Base-by-base conservation (phyloP, 2,329 filamentous ascomycete genomes). In the Calonectria honghensis region DNA sequence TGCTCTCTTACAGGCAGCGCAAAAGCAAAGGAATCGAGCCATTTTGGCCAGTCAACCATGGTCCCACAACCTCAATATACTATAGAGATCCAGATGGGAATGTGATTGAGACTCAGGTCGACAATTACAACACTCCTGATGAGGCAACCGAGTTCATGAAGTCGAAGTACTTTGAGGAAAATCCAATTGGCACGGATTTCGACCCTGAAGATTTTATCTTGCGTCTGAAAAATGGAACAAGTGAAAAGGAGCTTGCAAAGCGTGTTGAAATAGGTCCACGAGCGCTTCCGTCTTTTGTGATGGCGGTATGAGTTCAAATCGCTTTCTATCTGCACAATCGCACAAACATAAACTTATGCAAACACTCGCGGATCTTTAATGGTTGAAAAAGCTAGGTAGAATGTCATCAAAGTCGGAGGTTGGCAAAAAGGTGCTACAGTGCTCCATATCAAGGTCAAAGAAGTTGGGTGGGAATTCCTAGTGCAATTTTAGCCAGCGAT, bases 71-170 rank as follows among this genome's bases (percentile, higher is more conserved):
- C 4, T 68, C 61, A 48, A 74, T 74, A n/a, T 76, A 76, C 61
- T 76, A 76, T 31, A 64, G 65, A 16, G 74, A 74, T 27, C 74
- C 74, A 2, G 74, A 76, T 24, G 72, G 74, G 13, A 76, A 76
- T 31, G 29, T 35, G 37, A 50, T 76, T 16, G 74, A 76, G 52
- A 72, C 68, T 2, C 74, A 74, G 32, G 74, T 76, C 6, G 74
- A 76, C 29, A 72, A 70, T 29, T 76, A 72, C 24, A 61, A 68
- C 39, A 74, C 52, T 9, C 29, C 59, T n/a, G 74, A 74, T 6
- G 74, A 72, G 7, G 66, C 72, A 4, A 74, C 18, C 16, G 67
- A 51, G 14, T 70, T 72, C 7, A 76, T 76, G 74, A n/a, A 16
- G 18, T 66, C 41, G 4, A 11, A 32, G 9, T 29, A 50, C n/a